Evolutionary conservation across 2,329 filamentous ascomycete species (phyloP), one percentile per base, ranked within the genome.

Genomic region (Sphaerulina vaccinii): DNA sequence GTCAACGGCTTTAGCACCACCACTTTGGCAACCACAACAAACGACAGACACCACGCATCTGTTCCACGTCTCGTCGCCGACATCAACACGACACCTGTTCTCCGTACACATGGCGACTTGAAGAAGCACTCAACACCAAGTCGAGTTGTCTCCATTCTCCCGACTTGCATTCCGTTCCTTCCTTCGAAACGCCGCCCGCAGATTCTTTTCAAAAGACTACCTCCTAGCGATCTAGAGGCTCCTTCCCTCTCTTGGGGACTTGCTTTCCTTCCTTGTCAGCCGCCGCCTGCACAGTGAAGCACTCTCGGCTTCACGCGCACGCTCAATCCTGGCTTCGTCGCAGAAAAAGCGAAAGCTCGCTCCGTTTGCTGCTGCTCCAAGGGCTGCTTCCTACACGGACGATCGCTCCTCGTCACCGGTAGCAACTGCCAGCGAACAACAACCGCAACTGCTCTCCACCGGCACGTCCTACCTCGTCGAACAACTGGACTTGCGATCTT

Each of bases 341-440:
- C 54, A 59, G 54, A 76, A 76, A 70, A 76, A 75, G 68, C 72
- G 73, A 58, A 76, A 73, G 71, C 70, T 73, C 57, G 70, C 66
- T 62, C 64, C 66, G 41, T 62, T 68, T 35, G 51, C 47, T 19
- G 39, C 36, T 23, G 35, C 47, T 44, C n/a, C 39, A 16, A 43
- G 33, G 13, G 32, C 45, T 33, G 32, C 45, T 33, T 29, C 45
- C 24, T 33, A 35, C 15, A 11, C 32, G 21, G 36, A 33, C 45
- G 23, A 39, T 32, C 45, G 23, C 37, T 49, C 45, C 40, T 49
- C 27, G 24, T 33, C 45, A 42, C 39, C 39, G 36, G 21, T 24
- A 15, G 36, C 45, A 15, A 32, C 35, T 15, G 23, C 32, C 39
- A 18, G 8, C 22, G 40, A 39, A 23, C 54, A 62, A 37, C 51